Evolutionary conservation across 2,329 filamentous ascomycete species (phyloP).

Genomic region (Rutstroemia sp.): DNA sequence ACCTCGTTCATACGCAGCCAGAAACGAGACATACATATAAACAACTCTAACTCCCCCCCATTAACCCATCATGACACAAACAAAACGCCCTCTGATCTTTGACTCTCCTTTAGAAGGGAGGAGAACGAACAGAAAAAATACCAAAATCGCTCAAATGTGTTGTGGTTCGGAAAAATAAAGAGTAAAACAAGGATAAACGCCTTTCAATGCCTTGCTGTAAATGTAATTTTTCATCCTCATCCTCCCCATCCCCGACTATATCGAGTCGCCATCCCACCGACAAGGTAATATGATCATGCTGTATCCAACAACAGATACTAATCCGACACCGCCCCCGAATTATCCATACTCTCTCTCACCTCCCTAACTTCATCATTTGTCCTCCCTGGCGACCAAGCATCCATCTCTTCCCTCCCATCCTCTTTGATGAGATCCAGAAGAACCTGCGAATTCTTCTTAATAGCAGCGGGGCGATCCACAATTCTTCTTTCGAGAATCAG

Average conservation of each 20-base stretch:
- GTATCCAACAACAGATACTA: neutral
- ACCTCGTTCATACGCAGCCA: too few relatives aligned
- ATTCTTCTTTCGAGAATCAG: conserved; percentile 52
- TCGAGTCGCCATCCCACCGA: neutral
- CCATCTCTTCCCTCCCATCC: conserved; percentile 49
- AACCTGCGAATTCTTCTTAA: conserved; percentile 55
- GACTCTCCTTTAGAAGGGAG: too few relatives aligned
- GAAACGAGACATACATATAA: too few relatives aligned
- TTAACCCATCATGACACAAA: too few relatives aligned
- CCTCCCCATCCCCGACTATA: neutral
- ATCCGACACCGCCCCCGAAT: conserved; percentile 1
- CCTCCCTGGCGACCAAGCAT: conserved; percentile 43
- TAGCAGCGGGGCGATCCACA: conserved; percentile 50
- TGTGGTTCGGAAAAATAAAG: too few relatives aligned
- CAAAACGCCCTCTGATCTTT: too few relatives aligned
- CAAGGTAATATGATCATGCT: neutral
- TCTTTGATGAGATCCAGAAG: conserved; percentile 58
- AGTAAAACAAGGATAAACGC: too few relatives aligned
- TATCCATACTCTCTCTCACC: neutral
- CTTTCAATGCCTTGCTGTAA: too few relatives aligned
- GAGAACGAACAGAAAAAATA: too few relatives aligned
- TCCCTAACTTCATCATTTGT: neutral
- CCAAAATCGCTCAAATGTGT: too few relatives aligned
- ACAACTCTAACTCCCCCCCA: too few relatives aligned
- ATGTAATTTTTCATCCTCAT: neutral